Evolutionary conservation across 768 basidiomycete species (phyloP), one percentile per base, ranked within the genome.

Genomic region (Boletus vinaceobasis): DNA sequence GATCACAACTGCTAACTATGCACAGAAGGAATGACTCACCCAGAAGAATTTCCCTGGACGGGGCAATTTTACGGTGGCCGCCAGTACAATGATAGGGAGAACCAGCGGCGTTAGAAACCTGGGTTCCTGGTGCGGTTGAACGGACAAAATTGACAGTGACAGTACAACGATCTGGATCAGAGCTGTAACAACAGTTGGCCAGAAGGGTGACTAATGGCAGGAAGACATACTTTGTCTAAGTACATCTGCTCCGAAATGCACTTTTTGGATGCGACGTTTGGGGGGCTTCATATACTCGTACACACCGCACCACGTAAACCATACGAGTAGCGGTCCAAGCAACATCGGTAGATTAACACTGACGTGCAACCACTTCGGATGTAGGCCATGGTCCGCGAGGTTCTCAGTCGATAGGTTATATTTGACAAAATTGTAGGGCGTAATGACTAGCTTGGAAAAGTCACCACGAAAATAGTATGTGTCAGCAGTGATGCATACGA

Each of bases 301-400:
- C 40, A 59, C 38, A 17, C 45, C 58, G 8, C 46, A 49, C 52
- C 64, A 54, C 44, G 48, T 43, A 52, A 63, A 50, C 66, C 65
- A 63, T 9, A 67, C 48, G n/a, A 74, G n/a, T 13, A 68, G 52
- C 5, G 74, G 74, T 17, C 74, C 71, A 4, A 75, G 60, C 14
- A 76, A 54, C 67, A 76, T 68, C 17, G 75, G 74, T 10, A 76
- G 53, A 56, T 76, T 76, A 31, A 76, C 70, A 21, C 66, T 63
- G 32, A 71, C 45, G 53, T 75, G 75, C 6, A 76, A 63, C 75
- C 74, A 75, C 21, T 65, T 65, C 1, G 75, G 75, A 58, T 76
- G 75, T 15, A 75, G 50, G 9, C 75, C 75, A 45, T 76, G 75
- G 27, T 65, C 68, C 0, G 71, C 71, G 33, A 75, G 68, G 60